Evolutionary conservation across 2,329 filamentous ascomycete genomes (phyloP).

Genomic region (Fusarium tanahbumbuense): DNA sequence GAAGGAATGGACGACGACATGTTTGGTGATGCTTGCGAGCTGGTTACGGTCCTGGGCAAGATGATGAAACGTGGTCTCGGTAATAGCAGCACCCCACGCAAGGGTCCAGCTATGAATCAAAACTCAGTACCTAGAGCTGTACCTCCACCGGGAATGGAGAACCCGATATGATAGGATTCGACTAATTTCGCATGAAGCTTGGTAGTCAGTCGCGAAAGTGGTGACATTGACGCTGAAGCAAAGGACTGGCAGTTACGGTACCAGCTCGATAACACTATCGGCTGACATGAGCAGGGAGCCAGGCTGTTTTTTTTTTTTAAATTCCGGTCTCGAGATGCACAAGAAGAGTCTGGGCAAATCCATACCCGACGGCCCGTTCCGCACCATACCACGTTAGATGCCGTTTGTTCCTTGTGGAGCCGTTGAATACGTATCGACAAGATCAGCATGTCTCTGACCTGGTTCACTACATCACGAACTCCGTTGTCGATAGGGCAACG

Average conservation of each 20-base stretch:
- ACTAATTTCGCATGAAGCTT: constrained; percentile 8
- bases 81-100: constrained; percentile 51
- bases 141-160: constrained; percentile 57
- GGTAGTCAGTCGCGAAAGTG: constrained; percentile 1
- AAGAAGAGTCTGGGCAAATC: constrained; percentile 22
- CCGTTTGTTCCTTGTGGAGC: constrained; percentile 20
- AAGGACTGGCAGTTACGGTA: neutral
- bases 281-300: constrained; percentile 10
- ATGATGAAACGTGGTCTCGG: constrained; percentile 84
- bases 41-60: constrained; percentile 85
- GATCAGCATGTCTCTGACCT: constrained; percentile 7
- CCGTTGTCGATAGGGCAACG: constrained; percentile 6
- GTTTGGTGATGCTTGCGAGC: constrained; percentile 89
- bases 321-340: constrained; percentile 3
- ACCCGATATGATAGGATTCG: constrained; percentile 52
- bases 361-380: constrained; percentile 42
- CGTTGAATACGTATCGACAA: constrained; percentile 36
- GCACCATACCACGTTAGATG: constrained; percentile 11
- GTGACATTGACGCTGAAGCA: neutral
- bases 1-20: constrained; percentile 96
- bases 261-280: neutral
- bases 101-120: constrained; percentile 44
- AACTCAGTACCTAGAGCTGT: constrained; percentile 33
- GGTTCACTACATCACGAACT: constrained; percentile 12
- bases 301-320: neutral